phyloP scores from a whole-genome alignment of 2,329 filamentous ascomycete species.

The Thermoascus crustaceus region DNA sequence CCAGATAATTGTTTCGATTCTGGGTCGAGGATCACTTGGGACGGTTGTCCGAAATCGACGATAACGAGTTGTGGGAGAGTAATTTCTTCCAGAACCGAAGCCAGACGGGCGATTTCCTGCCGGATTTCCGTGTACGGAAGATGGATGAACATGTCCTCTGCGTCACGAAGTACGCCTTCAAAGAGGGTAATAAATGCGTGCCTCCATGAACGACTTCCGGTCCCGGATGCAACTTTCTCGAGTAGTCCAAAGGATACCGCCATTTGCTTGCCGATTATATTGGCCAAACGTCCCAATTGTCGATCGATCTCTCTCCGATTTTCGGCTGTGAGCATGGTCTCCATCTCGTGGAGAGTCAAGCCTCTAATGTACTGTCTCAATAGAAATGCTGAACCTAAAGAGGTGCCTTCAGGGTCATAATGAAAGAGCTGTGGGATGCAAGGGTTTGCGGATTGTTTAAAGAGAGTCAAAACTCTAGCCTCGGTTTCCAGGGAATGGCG shows the following conservation, averaged over 20 bases:
- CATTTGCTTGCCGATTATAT: constrained; percentile 37
- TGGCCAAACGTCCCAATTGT: constrained; percentile 29
- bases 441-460: constrained; percentile 24
- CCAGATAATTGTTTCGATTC: constrained; percentile 41
- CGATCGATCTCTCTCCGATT: constrained; percentile 26
- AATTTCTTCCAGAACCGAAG: constrained; percentile 42
- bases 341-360: constrained; percentile 23
- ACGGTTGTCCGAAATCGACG: constrained; percentile 40
- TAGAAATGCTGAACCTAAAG: constrained; percentile 26
- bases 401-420: constrained; percentile 23
- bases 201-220: constrained; percentile 44
- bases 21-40: constrained; percentile 46
- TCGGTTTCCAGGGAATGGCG: constrained; percentile 32
- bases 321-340: constrained; percentile 19
- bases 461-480: constrained; percentile 29
- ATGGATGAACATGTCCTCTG: constrained; percentile 51
- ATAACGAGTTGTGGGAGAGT: constrained; percentile 45
- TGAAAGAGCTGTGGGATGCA: constrained; percentile 31
- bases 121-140: constrained; percentile 50
- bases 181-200: constrained; percentile 46
- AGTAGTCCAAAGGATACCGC: constrained; percentile 45
- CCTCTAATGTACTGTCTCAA: constrained; percentile 31
- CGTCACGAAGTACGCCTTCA: constrained; percentile 47
- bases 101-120: constrained; percentile 39
- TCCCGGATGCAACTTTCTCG: constrained; percentile 38